A percentile compares a stretch with the other conserved stretches of the same genome.
These are phyloP conservation scores for Entomortierella chlamydospora DNA, from an alignment of 192 early-diverging fungal genomes.

Conservation along the genomic window DNA sequence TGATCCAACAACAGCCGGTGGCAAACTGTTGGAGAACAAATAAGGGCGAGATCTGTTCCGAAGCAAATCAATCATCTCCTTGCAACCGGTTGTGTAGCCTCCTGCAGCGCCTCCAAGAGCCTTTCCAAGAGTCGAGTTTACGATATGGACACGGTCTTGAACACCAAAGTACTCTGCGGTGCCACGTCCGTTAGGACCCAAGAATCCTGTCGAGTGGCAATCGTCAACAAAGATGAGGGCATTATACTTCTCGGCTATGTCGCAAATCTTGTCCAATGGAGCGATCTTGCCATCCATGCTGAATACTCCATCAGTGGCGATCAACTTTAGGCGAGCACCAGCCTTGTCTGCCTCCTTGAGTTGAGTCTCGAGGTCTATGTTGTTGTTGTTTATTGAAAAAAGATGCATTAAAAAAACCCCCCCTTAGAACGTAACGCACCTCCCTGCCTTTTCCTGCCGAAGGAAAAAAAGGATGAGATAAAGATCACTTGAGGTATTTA, in stretches of 20 bases:
- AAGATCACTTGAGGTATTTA: background rate
- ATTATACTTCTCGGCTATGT: constrained; percentile 90
- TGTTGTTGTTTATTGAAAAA: background rate
- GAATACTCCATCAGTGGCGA: constrained; percentile 96
- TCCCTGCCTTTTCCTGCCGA: too few species aligned
- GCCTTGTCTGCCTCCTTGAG: constrained; percentile 83
- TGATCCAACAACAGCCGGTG: constrained; percentile 90
- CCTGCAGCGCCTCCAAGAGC: constrained; percentile 92
- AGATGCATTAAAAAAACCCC: background rate
- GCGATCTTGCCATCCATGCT: constrained; percentile 96
- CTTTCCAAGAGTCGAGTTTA: constrained; percentile 95
- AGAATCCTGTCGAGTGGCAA: constrained; percentile 96
- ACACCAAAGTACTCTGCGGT: constrained; percentile 91
- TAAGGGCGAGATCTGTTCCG: constrained; percentile 94
- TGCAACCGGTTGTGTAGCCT: constrained; percentile 94
- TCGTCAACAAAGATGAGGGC: constrained; percentile 96
- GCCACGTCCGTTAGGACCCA: constrained; percentile 89
- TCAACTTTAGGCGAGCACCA: constrained; percentile 85
- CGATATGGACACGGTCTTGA: constrained; percentile 89
- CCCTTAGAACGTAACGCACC: too few species aligned
- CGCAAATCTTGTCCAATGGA: constrained; percentile 88
- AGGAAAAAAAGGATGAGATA: background rate
- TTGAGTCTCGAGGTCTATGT: constrained; percentile 62
- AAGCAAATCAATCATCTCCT: constrained; percentile 90
- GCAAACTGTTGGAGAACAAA: constrained; percentile 97